phyloP scores from a whole-genome alignment of 2,329 filamentous ascomycete genomes.

The Calonectria pseudoreteaudii region DNA sequence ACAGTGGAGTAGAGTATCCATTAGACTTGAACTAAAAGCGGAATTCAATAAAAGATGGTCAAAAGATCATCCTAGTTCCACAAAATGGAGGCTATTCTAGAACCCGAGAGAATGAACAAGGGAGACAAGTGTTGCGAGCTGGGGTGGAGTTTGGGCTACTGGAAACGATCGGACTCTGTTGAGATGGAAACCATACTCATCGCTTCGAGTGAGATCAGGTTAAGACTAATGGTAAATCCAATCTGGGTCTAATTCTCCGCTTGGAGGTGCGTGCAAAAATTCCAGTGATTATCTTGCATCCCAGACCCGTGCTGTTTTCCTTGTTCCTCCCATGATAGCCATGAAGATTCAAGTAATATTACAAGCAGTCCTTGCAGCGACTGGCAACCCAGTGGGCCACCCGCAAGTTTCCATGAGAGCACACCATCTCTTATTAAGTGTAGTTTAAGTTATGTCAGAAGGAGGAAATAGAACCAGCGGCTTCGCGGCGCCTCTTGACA shows the following conservation, averaged over 20 bases:
- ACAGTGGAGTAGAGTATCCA: no score
- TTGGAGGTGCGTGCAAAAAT: neutral
- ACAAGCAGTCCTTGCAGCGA: neutral
- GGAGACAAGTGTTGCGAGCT: neutral
- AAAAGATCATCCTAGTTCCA: no score
- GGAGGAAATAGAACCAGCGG: no score
- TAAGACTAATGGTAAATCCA: neutral
- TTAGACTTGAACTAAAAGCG: no score
- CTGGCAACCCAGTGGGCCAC: neutral
- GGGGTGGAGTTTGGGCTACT: neutral
- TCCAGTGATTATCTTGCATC: neutral
- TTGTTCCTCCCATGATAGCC: neutral
- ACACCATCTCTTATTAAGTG: neutral
- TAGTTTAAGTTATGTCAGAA: no score
- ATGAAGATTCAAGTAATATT: neutral
- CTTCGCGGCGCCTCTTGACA: neutral
- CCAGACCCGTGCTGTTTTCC: neutral
- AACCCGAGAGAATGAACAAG: neutral
- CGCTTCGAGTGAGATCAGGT: neutral
- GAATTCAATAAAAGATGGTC: no score
- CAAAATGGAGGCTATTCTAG: no score
- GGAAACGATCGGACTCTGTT: neutral
- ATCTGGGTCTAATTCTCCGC: neutral
- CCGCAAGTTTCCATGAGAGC: neutral
- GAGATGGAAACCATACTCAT: neutral